These are phyloP conservation scores for Isoetes taiwanensis DNA, from an alignment of 75 land plant species.

Conservation along the genomic window DNA sequence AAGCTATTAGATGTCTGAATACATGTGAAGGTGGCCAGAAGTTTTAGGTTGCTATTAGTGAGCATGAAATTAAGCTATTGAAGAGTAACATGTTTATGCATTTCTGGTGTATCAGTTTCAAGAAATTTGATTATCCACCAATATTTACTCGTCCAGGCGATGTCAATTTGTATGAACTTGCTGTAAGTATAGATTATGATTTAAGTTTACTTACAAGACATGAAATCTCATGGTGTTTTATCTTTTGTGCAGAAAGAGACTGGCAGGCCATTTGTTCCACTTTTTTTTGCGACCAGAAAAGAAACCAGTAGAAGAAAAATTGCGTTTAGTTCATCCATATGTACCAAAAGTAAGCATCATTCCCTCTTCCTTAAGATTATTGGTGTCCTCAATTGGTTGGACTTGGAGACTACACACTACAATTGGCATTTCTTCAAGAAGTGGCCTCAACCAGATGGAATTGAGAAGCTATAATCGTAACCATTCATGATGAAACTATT, in stretches of 20 bases:
- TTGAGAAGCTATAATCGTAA: too few relatives aligned
- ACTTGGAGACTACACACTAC: too few relatives aligned
- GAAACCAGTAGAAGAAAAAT: conserved; percentile 34
- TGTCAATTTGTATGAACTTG: conserved; percentile 54
- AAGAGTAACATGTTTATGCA: too few relatives aligned
- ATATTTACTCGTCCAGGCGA: conserved; percentile 67
- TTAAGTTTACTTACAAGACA: neutral
- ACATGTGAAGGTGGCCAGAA: too few relatives aligned
- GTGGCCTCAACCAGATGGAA: too few relatives aligned
- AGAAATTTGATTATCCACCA: conserved; percentile 78
- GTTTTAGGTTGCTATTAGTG: too few relatives aligned
- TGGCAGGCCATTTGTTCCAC: conserved; percentile 72
- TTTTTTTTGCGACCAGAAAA: conserved; percentile 43
- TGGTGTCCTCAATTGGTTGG: too few relatives aligned
- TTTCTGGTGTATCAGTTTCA: conserved; percentile 59
- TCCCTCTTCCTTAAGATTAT: too few relatives aligned
- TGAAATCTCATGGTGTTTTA: neutral
- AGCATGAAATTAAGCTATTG: too few relatives aligned
- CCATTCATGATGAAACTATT: too few relatives aligned
- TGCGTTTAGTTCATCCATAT: conserved; percentile 61
- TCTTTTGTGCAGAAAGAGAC: conserved; percentile 55
- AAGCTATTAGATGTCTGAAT: too few relatives aligned
- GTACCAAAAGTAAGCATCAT: conserved; percentile 45
- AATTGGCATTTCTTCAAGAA: too few relatives aligned
- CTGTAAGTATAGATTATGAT: conserved; percentile 29